Conservation (phyloP, 1,284 basidiomycete species). For the Lignosus rhinocerotis region DNA sequence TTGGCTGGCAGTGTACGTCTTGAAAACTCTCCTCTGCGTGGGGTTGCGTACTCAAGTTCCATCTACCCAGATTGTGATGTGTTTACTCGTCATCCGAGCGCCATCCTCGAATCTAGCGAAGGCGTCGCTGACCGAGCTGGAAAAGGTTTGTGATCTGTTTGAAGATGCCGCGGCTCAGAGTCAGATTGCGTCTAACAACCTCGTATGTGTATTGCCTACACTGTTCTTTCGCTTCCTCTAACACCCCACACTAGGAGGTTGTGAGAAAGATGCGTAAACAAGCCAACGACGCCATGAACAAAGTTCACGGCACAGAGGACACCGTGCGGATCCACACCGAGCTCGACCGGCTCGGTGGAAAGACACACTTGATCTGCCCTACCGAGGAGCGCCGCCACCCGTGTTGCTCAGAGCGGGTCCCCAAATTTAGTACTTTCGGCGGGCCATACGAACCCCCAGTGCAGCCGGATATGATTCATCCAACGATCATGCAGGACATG, state of each 20-base stretch:
- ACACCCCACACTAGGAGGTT: conserved; percentile 39
- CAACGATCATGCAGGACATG: conserved; percentile 46
- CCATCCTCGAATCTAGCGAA: conserved; percentile 56
- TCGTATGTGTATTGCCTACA: conserved; percentile 39
- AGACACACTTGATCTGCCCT: conserved; percentile 42
- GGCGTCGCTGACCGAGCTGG: conserved; percentile 59
- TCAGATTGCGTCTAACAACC: conserved; percentile 48
- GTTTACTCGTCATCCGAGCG: conserved; percentile 58
- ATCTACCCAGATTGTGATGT: conserved; percentile 60
- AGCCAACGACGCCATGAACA: conserved; percentile 50
- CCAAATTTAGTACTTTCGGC: background rate
- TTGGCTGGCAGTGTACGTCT: conserved; percentile 60
- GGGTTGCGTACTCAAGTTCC: conserved; percentile 1
- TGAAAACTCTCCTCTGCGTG: background rate
- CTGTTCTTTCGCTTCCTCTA: background rate
- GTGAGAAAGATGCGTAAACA: conserved; percentile 51
- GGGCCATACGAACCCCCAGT: conserved; percentile 14
- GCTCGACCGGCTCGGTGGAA: conserved; percentile 63
- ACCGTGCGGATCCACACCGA: conserved; percentile 42
- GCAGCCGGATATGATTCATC: conserved; percentile 37
- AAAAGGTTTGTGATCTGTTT: conserved; percentile 50
- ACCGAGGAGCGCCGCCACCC: background rate
- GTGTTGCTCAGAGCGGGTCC: background rate
- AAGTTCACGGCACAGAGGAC: conserved; percentile 32
- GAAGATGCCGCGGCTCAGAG: conserved; percentile 49